A percentile compares a stretch with the other conserved stretches of the same genome.
phyloP scores from a whole-genome alignment of 176 grass and related monocot species.

The Ananas comosus region DNA sequence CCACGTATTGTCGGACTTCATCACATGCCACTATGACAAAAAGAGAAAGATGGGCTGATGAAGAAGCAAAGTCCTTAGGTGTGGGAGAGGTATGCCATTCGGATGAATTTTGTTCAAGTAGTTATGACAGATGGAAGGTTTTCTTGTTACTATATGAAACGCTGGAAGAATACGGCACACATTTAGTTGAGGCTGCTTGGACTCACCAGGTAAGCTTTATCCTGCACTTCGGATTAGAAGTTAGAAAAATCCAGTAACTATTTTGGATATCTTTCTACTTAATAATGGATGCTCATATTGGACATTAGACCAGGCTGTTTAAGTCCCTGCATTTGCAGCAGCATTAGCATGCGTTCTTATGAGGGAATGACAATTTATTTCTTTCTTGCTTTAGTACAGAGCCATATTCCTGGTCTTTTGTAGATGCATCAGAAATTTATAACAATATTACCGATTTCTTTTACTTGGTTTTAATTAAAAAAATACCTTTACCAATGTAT shows the following conservation, averaged over 20 bases:
- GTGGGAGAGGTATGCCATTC: conserved; percentile 39
- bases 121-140: conserved; percentile 65
- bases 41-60: conserved; percentile 73
- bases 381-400: too few relatives aligned
- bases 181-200: conserved; percentile 95
- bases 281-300: not conserved
- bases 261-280: not conserved
- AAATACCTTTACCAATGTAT: not conserved
- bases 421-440: too few relatives aligned
- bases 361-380: not conserved
- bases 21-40: conserved; percentile 38
- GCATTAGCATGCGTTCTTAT: not conserved
- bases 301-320: not conserved
- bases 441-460: not conserved
- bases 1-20: conserved; percentile 15
- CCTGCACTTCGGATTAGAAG: not conserved
- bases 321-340: not conserved
- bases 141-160: conserved; percentile 90
- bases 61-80: conserved; percentile 76
- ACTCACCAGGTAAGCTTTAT: conserved; percentile 61
- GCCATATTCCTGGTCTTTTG: not conserved
- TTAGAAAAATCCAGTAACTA: not conserved
- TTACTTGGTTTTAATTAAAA: not conserved
- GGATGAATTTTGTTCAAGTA: conserved; percentile 38
- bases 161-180: conserved; percentile 92